A percentile compares a stretch with the other conserved stretches of the same genome.
Conservation (phyloP, 75 land plant genomes). For the Pinus taeda region DNA sequence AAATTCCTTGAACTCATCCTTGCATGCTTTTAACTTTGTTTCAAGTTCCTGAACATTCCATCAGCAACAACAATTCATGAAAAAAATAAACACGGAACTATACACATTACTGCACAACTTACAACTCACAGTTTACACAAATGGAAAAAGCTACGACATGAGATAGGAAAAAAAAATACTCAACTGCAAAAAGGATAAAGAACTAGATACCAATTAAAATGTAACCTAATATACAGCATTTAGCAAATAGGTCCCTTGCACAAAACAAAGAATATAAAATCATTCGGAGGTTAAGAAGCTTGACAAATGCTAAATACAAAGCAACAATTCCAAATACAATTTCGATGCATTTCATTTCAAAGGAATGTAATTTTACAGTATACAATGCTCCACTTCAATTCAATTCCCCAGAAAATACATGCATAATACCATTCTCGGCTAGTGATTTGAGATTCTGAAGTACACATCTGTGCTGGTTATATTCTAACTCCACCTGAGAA, state of each 20-base stretch:
- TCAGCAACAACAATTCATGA: not conserved
- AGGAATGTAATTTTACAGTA: too few relatives aligned
- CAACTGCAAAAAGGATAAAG: not conserved
- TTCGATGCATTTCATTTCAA: too few relatives aligned
- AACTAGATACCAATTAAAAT: not conserved
- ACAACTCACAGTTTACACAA: not conserved
- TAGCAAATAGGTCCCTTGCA: not conserved
- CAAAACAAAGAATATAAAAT: not conserved
- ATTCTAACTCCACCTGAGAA: not conserved
- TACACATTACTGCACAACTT: not conserved
- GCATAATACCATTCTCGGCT: too few relatives aligned
- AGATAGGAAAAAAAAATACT: not conserved
- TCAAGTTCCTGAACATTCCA: slow-evolving; percentile 63
- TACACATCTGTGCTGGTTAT: too few relatives aligned
- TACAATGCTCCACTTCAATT: too few relatives aligned
- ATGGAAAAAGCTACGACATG: not conserved
- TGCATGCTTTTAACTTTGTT: slow-evolving; percentile 52
- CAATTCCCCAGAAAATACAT: too few relatives aligned
- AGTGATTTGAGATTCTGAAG: too few relatives aligned
- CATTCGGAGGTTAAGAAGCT: not conserved
- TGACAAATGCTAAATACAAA: not conserved
- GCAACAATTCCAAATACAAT: too few relatives aligned
- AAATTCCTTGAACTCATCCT: slow-evolving; percentile 87
- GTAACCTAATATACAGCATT: not conserved
- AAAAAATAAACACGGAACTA: not conserved